Conservation (phyloP, 2,329 filamentous ascomycete species). For the Macroventuria anomochaeta region DNA sequence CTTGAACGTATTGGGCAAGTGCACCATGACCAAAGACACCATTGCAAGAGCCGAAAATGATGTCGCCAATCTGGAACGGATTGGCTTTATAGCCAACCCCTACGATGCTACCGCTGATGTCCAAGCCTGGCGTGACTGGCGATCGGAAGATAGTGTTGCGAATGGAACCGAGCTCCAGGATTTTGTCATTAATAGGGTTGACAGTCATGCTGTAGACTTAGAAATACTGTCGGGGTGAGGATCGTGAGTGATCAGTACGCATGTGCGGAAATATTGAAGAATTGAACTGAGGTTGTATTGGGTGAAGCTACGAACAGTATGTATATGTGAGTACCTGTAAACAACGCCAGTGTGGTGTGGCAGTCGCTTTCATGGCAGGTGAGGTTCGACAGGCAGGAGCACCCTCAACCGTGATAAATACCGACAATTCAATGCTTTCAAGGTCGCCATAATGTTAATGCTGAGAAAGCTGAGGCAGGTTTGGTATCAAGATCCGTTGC, state of each 20-base stretch:
- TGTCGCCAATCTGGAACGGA: background rate
- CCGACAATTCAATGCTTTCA: background rate
- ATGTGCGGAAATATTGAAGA: too few relatives aligned
- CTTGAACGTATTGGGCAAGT: background rate
- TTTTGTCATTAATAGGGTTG: constrained; percentile 8
- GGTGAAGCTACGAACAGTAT: too few relatives aligned
- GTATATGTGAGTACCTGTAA: too few relatives aligned
- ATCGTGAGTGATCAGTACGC: too few relatives aligned
- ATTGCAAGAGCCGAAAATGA: background rate
- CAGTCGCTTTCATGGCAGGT: too few relatives aligned
- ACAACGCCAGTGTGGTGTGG: too few relatives aligned
- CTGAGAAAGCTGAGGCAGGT: too few relatives aligned
- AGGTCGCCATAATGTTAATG: background rate
- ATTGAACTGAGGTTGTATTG: too few relatives aligned
- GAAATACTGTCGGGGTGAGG: background rate
- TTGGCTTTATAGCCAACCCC: background rate
- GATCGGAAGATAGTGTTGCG: background rate
- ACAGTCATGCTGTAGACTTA: background rate
- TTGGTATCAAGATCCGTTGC: too few relatives aligned
- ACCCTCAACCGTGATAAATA: background rate
- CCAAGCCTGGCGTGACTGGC: background rate
- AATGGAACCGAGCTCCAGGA: background rate
- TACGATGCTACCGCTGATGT: background rate
- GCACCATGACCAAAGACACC: background rate
- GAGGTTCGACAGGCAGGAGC: too few relatives aligned